Base-by-base conservation (phyloP, 441 rosid species). In the Omphalea diandra region DNA sequence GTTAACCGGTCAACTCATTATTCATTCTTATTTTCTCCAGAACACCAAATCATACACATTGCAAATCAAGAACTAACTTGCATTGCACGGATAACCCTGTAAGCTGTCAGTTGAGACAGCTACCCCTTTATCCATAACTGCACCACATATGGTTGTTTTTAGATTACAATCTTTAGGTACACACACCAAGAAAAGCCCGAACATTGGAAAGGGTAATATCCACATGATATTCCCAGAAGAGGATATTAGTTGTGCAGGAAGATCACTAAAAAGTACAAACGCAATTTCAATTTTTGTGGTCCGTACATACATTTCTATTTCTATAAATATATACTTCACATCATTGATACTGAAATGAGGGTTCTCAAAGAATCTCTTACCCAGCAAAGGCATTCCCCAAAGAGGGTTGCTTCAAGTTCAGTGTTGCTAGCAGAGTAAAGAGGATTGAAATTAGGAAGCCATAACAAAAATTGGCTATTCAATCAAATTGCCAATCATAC, bases 401-500 rank as follows among this genome's bases (percentile, higher is more conserved):
- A 49, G 9, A 18, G 9, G 7, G 53, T 49, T 31, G 44, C 24
- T 12, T 40, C 12, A n/a, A n/a, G n/a, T n/a, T n/a, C n/a, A n/a
- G n/a, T n/a, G n/a, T n/a, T n/a, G n/a, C n/a, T 8, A 15, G 36
- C 5, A 41, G 27, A 44, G 24, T 31, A 18, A 27, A 10, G 18
- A 12, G 63, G 10, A 40, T 33, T 58, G 20, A 47, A 41, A 68
- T 55, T 24, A 32, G 27, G 43, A 18, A 46, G 40, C 29, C 29
- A 35, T 36, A 52, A 50, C 63, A 71, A 43, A 55, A 54, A 36
- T 32, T 53, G 63, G 26, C 52, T 17, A 18, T 5, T 62, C 50
- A 43, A 61, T 43, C 14, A 44, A n/a, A 61, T 62, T 15, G 47
- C 44, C 15, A 4, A 31, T 71, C 40, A 43, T 22, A 15, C n/a